These are phyloP conservation scores for Linnemannia elongata DNA, from an alignment of 192 early-diverging fungal species.

Conservation along the genomic window DNA sequence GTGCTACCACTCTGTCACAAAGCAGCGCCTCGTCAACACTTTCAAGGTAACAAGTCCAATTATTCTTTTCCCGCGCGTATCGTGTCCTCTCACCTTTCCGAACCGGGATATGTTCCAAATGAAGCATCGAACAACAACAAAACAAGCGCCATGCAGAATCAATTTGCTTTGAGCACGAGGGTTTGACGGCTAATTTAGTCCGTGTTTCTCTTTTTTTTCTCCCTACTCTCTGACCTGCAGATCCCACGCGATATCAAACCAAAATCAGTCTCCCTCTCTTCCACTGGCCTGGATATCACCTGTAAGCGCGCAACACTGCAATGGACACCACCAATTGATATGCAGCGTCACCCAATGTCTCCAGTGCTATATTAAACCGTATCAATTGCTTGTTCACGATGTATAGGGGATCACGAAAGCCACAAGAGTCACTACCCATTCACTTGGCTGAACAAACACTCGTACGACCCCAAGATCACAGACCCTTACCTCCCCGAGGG, in stretches of 20 bases:
- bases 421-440: constrained; percentile 72
- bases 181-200: constrained; percentile 1
- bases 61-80: neutral
- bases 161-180: neutral
- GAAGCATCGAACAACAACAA: neutral
- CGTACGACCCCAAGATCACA: constrained; percentile 71
- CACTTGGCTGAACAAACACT: constrained; percentile 75
- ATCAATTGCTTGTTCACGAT: neutral
- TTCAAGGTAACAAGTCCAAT: constrained; percentile 46
- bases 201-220: neutral
- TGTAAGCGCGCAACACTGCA: constrained; percentile 41
- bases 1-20: constrained; percentile 83
- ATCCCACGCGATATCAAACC: constrained; percentile 73
- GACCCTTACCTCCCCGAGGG: constrained; percentile 41
- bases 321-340: neutral
- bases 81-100: neutral
- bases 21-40: constrained; percentile 83
- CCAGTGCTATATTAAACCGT: neutral
- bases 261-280: constrained; percentile 49
- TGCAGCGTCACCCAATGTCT: too few species aligned
- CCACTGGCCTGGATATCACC: constrained; percentile 58
- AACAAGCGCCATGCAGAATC: neutral
- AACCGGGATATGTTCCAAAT: constrained; percentile 2
- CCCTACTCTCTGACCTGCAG: neutral
- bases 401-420: constrained; percentile 63